Evolutionary conservation across 768 basidiomycete genomes (phyloP), one percentile per base, ranked within the genome.

Genomic region (Chalciporus chontae): DNA sequence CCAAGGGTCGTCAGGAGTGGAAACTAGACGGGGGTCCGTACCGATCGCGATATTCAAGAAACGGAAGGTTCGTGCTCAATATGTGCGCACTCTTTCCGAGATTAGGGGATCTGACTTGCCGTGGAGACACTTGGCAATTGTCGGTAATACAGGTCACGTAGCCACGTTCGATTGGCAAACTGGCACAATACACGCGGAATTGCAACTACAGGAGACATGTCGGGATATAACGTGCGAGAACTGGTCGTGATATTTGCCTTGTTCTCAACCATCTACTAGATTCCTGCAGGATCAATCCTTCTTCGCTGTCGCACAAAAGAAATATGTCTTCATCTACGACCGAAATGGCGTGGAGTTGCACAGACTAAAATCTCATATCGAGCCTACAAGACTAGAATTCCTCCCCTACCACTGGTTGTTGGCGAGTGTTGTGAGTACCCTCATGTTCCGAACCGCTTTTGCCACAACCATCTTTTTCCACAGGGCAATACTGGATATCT

Each of bases 281-380:
- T 97, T 93, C 62, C 71, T 99, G 7, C 94, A 97, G 62, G 90
- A 95, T 55, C 90, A 96, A 45, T 86, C 89, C 0, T 90, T 86
- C 68, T 93, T 87, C 61, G 95, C 95, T 2, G 94, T 96, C 8
- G 95, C 95, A 0, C 95, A 99, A 70, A 90, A 91, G 69, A 89
- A 93, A 75, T 90, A 95, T 64, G 90, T 88, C 15, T 99, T 90
- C 69, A 92, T 99, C 40, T 98, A 99, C 56, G 96, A 98, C 69
- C 80, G 85, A 27, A 81, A 92, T 57, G 95, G 96, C 18, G 87
- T 96, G 13, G 96, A 98, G 65, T 69, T 99, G 4, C 96, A 98
- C 61, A 77, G 83, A 54, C 73, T 94, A 13, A 86, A 86, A 63
- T 73, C 82, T 0, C 90, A 93, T 58, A 80, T 96, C 53, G 96